Percentiles rank a stretch among this genome's conserved stretches.
These are phyloP conservation scores for Coemansia sp. DNA, from an alignment of 192 early-diverging fungal species.

Conservation along the genomic window DNA sequence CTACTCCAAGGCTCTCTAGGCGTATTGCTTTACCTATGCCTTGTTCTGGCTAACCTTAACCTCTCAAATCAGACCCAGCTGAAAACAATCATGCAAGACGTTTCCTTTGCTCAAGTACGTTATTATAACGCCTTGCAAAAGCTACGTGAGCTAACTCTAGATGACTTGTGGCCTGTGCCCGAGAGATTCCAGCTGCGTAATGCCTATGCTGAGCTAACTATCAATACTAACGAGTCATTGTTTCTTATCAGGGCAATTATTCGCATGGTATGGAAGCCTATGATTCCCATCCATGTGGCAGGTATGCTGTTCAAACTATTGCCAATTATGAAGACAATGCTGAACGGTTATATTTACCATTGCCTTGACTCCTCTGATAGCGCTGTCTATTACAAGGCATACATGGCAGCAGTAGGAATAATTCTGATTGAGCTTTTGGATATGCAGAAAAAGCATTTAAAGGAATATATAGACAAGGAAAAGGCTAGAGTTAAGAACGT, in stretches of 20 bases:
- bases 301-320: slow-evolving; percentile 6
- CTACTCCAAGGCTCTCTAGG: background rate
- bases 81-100: background rate
- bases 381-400: slow-evolving; percentile 19
- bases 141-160: slow-evolving; percentile 18
- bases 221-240: slow-evolving; percentile 27
- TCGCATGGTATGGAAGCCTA: slow-evolving; percentile 44
- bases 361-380: slow-evolving; percentile 21
- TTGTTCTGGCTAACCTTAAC: slow-evolving; percentile 24
- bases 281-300: slow-evolving; percentile 28
- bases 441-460: background rate
- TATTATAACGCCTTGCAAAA: slow-evolving; percentile 21
- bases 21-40: background rate
- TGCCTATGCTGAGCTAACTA: slow-evolving; percentile 23
- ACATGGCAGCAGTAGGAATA: background rate
- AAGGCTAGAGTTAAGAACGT: background rate
- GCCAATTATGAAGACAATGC: background rate
- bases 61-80: slow-evolving; percentile 9
- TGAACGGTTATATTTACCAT: slow-evolving; percentile 21
- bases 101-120: slow-evolving; percentile 17
- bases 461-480: background rate
- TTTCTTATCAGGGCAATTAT: slow-evolving; percentile 39
- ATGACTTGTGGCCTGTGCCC: slow-evolving; percentile 27
- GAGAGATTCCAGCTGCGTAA: slow-evolving; percentile 18
- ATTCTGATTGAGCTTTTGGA: background rate